Percentiles rank a stretch among this genome's conserved stretches.
These are phyloP conservation scores for Podospora pseudocomata DNA, from an alignment of 495 filamentous ascomycete genomes.

Conservation along the genomic window DNA sequence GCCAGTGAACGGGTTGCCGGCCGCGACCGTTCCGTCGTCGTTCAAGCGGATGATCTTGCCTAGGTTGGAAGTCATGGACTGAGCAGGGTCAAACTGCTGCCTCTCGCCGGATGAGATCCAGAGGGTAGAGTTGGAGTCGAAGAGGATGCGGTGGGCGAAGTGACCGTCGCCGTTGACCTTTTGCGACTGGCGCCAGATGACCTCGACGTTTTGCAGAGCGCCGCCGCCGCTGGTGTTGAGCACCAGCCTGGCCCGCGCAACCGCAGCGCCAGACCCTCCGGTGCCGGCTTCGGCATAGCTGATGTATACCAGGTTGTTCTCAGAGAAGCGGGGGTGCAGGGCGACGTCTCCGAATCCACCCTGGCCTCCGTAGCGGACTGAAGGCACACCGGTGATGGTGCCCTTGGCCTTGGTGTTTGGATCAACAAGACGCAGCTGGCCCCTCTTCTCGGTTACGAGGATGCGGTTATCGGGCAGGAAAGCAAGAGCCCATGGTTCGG, in stretches of 20 bases:
- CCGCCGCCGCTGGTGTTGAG: conserved; percentile 35
- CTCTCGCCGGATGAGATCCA: conserved; percentile 39
- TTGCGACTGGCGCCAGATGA: conserved; percentile 39
- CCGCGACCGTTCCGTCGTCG: conserved; percentile 35
- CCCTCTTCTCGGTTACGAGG: conserved; percentile 37
- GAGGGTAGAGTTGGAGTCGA: conserved; percentile 28
- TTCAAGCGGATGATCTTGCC: conserved; percentile 37
- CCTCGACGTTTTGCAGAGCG: conserved; percentile 31
- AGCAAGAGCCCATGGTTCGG: conserved; percentile 37
- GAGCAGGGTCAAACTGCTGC: conserved; percentile 34
- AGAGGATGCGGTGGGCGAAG: conserved; percentile 34
- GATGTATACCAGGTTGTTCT: conserved; percentile 38
- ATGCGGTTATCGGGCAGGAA: conserved; percentile 38
- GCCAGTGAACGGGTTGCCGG: conserved; percentile 37
- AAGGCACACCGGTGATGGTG: conserved; percentile 35
- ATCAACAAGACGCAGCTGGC: conserved; percentile 34
- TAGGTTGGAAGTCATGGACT: conserved; percentile 38
- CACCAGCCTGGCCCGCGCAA: conserved; percentile 35
- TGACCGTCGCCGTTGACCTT: conserved; percentile 30
- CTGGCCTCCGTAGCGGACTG: conserved; percentile 36
- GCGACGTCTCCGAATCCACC: conserved; percentile 38
- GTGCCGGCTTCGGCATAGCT: conserved; percentile 37
- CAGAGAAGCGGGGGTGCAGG: conserved; percentile 33
- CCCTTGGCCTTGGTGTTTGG: conserved; percentile 33
- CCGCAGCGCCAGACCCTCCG: conserved; percentile 32